Conservation (phyloP, 768 basidiomycete genomes). For the Suillus subaureus region DNA sequence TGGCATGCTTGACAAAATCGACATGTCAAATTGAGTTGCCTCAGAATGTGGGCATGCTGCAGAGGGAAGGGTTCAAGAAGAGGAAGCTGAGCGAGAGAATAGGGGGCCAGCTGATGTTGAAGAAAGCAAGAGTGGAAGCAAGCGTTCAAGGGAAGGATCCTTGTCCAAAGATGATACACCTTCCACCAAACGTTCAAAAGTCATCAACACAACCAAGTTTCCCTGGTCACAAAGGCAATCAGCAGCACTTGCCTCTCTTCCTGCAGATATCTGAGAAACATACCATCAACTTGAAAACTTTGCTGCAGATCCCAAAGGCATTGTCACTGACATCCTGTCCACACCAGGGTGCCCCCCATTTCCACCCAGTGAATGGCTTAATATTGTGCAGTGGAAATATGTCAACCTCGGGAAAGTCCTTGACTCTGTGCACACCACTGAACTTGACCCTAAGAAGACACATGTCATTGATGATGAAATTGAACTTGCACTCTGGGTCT, state of each 20-base stretch:
- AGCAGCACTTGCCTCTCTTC: background rate
- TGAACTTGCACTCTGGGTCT: conserved; percentile 1
- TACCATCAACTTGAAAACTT: conserved; percentile 5
- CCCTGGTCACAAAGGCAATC: too few relatives aligned
- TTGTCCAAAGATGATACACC: too few relatives aligned
- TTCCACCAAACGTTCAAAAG: too few relatives aligned
- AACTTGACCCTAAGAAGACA: conserved; percentile 10
- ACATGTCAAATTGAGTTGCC: too few relatives aligned
- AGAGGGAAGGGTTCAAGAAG: too few relatives aligned
- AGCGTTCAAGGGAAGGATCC: too few relatives aligned
- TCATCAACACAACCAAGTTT: too few relatives aligned
- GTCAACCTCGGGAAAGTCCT: conserved; percentile 18
- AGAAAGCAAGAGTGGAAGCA: too few relatives aligned
- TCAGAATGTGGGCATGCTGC: too few relatives aligned
- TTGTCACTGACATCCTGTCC: conserved; percentile 4
- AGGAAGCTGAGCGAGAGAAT: too few relatives aligned
- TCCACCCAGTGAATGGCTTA: conserved; percentile 14
- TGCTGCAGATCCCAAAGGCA: background rate
- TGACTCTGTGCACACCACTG: background rate
- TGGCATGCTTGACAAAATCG: too few relatives aligned
- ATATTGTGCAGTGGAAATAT: background rate
- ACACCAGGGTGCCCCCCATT: conserved; percentile 6
- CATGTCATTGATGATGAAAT: conserved; percentile 13
- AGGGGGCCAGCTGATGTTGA: too few relatives aligned
- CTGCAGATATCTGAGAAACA: background rate